Conservation (phyloP, 2,329 filamentous ascomycete species). For the Juglanconis sp. region DNA sequence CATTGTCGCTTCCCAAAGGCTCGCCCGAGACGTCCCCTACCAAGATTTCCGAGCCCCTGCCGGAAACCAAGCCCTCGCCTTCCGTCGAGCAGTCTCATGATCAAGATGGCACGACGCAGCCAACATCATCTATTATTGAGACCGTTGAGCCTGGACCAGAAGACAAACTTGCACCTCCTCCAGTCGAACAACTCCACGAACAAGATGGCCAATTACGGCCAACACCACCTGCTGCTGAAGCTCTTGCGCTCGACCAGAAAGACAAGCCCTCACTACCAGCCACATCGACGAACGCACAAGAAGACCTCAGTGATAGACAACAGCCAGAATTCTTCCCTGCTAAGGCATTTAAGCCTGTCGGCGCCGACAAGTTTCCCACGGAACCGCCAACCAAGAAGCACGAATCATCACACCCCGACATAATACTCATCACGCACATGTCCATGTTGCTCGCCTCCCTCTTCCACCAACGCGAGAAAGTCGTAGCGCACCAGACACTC, state of each 20-base stretch:
- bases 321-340: background rate
- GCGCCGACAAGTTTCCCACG: background rate
- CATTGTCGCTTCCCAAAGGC: background rate
- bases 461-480: constrained; percentile 46
- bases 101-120: background rate
- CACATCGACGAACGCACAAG: background rate
- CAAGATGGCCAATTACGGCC: background rate
- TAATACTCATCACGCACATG: constrained; percentile 56
- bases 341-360: background rate
- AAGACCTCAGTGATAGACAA: background rate
- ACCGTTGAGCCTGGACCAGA: background rate
- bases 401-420: constrained; percentile 31
- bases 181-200: background rate
- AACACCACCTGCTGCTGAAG: background rate
- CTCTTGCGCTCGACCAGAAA: background rate
- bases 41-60: background rate
- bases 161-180: background rate
- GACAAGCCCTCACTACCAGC: background rate
- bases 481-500: constrained; percentile 46
- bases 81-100: background rate
- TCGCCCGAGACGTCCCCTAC: background rate
- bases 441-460: constrained; percentile 48
- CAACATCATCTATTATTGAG: background rate
- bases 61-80: too few relatives aligned
- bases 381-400: background rate